Evolutionary conservation across 192 early-diverging fungal genomes (phyloP), one percentile per base, ranked within the genome.

Genomic region (Lobosporangium transversale): DNA sequence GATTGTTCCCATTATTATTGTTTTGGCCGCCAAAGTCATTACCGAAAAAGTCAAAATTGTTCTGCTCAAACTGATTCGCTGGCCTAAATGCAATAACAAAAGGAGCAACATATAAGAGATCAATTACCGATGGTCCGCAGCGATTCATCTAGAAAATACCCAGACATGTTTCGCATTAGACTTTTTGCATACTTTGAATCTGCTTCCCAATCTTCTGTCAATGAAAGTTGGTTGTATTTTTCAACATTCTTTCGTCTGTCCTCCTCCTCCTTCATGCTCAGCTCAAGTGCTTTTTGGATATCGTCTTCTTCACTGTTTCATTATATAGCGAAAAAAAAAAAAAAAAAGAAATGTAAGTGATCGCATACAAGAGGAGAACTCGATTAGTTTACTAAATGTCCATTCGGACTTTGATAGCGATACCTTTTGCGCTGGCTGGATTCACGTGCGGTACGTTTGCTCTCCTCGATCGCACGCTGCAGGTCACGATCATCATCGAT

Each of bases 401-500:
- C n/a, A n/a, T n/a, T n/a, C n/a, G n/a, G n/a, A n/a, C n/a, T n/a
- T n/a, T n/a, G n/a, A n/a, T n/a, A n/a, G n/a, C n/a, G n/a, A 36
- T 61, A 67, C 62, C 67, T 64, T 35, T 37, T 57, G 53, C 70
- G 54, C 44, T 20, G 17, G n/a, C 14, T 63, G 40, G 48, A 30
- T 20, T 62, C 36, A 15, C 63, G 58, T 0, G 93, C 91, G 49
- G 85, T 81, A 30, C 87, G 84, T 70, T 87, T 90, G 70, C 92
- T 94, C 55, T 93, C 92, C 59, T 95, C 96, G 32, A 96, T 81
- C 1, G 97, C 97, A 53, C 79, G 81, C 33, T 89, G 87, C 40
- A 95, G 79, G 30, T 97, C 94, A 23, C 79, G 69, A 44, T 97
- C 96, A 24, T 97, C 95, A 56, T 94, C 90, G 23, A 81, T 51